Conservation (phyloP, 2,329 filamentous ascomycete genomes). For the Apiospora hydei region DNA sequence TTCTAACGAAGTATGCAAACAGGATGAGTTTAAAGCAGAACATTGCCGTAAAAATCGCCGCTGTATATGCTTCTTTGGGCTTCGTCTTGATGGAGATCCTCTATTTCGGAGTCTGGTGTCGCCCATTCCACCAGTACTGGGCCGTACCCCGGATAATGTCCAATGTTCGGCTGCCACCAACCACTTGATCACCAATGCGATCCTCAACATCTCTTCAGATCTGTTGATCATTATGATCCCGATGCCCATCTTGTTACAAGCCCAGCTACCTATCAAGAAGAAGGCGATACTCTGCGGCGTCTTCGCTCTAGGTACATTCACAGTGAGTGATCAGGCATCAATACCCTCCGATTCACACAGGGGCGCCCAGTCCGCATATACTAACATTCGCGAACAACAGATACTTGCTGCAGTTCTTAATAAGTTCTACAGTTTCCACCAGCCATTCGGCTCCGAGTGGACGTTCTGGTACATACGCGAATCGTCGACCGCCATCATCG, state of each 20-base stretch:
- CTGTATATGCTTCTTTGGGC: constrained; percentile 54
- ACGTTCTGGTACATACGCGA: constrained; percentile 55
- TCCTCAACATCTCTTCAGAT: constrained; percentile 67
- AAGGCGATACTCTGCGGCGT: constrained; percentile 59
- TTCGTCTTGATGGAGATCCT: constrained; percentile 60
- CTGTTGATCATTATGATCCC: constrained; percentile 65
- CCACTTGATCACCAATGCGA: constrained; percentile 65
- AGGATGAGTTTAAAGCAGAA: constrained; percentile 56
- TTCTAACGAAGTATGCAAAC: background rate
- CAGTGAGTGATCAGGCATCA: constrained; percentile 44
- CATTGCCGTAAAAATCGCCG: constrained; percentile 56
- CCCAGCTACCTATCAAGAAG: constrained; percentile 57
- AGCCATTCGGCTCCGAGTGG: constrained; percentile 49
- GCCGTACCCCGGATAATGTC: constrained; percentile 59
- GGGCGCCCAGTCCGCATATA: background rate
- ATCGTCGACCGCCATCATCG: constrained; percentile 53
- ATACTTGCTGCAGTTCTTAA: constrained; percentile 59
- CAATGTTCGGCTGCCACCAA: constrained; percentile 65
- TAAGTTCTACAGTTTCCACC: constrained; percentile 51
- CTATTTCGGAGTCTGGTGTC: constrained; percentile 60
- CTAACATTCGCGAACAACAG: constrained; percentile 35
- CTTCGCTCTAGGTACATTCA: constrained; percentile 55
- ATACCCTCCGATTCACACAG: background rate
- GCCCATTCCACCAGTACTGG: constrained; percentile 65
- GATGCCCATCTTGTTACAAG: constrained; percentile 58